A percentile compares a stretch with the other conserved stretches of the same genome.
Evolutionary conservation across 805 yeast genomes (phyloP).

Genomic region (Kazachstania kunashirensis): DNA sequence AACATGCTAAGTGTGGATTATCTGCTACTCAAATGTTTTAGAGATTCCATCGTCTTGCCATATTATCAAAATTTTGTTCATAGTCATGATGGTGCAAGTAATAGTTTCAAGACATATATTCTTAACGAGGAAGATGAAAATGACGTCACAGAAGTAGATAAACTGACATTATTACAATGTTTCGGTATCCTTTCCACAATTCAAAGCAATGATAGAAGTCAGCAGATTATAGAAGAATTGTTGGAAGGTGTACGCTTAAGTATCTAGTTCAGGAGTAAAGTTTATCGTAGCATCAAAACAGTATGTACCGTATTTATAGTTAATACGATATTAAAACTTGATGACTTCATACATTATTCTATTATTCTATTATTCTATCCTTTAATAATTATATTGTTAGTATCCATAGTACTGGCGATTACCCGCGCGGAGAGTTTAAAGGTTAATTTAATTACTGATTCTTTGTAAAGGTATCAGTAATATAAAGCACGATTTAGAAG

Average conservation of each 20-base stretch:
- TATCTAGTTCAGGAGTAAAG: too few relatives aligned
- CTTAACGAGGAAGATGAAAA: slow-evolving; percentile 31
- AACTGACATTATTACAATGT: slow-evolving; percentile 46
- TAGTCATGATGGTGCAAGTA: slow-evolving; percentile 26
- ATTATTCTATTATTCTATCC: too few relatives aligned
- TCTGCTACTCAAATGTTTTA: slow-evolving; percentile 36
- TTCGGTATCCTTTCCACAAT: slow-evolving; percentile 47
- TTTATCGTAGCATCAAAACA: too few relatives aligned
- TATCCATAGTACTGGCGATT: too few relatives aligned
- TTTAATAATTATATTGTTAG: too few relatives aligned
- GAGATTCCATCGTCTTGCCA: slow-evolving; percentile 47
- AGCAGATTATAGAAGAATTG: slow-evolving; percentile 47
- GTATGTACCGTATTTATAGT: too few relatives aligned
- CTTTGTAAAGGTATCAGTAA: too few relatives aligned
- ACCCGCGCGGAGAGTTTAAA: too few relatives aligned
- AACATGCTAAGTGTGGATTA: slow-evolving; percentile 29
- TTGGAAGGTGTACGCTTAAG: slow-evolving; percentile 31
- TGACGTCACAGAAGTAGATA: slow-evolving; percentile 35
- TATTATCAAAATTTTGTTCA: slow-evolving; percentile 36
- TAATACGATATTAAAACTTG: too few relatives aligned
- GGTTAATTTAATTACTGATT: too few relatives aligned
- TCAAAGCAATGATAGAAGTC: slow-evolving; percentile 46
- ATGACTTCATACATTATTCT: too few relatives aligned
- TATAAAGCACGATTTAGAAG: too few relatives aligned
- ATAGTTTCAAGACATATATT: slow-evolving; percentile 27